Base-by-base conservation (phyloP, 768 basidiomycete genomes). In the Astraeus odoratus region DNA sequence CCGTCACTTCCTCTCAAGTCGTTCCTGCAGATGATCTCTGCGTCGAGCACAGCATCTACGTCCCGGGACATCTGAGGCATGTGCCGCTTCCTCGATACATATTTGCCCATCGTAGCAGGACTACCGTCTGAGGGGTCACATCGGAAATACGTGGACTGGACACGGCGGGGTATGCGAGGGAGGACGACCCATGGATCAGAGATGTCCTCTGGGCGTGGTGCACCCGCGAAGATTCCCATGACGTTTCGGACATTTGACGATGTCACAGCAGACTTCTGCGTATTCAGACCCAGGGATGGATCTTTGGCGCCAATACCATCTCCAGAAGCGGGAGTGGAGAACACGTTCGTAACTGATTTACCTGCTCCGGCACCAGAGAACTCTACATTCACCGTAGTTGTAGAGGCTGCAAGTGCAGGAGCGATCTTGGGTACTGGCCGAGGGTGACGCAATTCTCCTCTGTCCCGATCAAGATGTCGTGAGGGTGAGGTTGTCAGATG, bases 311-410 rank as follows among this genome's bases (percentile, higher is more conserved):
- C 45, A 33, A 39, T 13, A 18, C 24, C 50, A 16, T 59, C 59
- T 23, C 51, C 23, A 12, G 62, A 54, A 42, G 63, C 6, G 15
- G 16, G 58, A 26, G 63, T 52, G 26, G 62, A 64, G 36, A 67
- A 62, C 37, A 72, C 58, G 44, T 65, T 75, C 18, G 75, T 72
- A 43, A 78, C 67, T 6, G 77, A 75, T 48, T 76, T 68, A n/a
- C 80, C 75, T 10, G 73, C 69, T 8, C 78, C 86, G 1, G 77
- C 67, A 3, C 87, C 84, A 3, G 82, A 87, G 64, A 97, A 98
- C 69, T 96, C 94, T 45, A 99, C 95, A 47, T 93, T 96, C 54
- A 98, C 94, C 1, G 91, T 93, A 39, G 88, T 94, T 2, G 87
- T 73, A 18, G 88, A 89, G 8, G 96, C 90, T 9, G 86, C 82